phyloP scores from a whole-genome alignment of 2,329 filamentous ascomycete species.

The Diaporthe citrichinensis region DNA sequence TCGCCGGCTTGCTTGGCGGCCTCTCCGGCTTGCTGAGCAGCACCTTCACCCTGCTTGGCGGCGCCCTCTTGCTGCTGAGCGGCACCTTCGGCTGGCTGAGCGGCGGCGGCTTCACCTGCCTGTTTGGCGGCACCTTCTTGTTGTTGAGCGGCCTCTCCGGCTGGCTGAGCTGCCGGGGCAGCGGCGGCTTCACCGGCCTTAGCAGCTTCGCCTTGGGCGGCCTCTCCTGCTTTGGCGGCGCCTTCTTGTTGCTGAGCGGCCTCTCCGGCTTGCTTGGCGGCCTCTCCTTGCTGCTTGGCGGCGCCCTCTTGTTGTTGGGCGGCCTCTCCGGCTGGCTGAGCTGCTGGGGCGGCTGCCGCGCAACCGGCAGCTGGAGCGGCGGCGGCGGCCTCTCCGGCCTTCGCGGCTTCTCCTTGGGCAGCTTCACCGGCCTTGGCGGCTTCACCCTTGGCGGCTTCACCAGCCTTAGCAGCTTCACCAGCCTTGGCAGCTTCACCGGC shows the following conservation, averaged over 20 bases:
- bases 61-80: not conserved
- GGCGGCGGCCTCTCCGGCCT: not conserved
- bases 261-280: not conserved
- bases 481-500: not conserved
- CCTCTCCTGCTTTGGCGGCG: slow-evolving; percentile 1
- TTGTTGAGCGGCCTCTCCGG: not conserved
- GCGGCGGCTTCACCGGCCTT: not conserved
- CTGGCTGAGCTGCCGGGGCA: not conserved
- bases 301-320: not conserved
- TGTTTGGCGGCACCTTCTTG: not conserved
- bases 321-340: not conserved
- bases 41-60: not conserved
- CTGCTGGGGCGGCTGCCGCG: too few species aligned
- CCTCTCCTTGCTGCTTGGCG: slow-evolving; percentile 5
- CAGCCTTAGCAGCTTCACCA: not conserved
- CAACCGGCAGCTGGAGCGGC: too few species aligned
- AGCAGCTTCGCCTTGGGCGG: not conserved
- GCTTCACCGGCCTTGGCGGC: not conserved
- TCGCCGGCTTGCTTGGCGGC: not conserved
- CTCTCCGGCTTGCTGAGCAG: not conserved
- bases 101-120: not conserved
- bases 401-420: slow-evolving; percentile 37
- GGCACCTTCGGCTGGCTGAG: slow-evolving; percentile 9
- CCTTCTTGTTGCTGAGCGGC: not conserved
- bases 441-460: not conserved